phyloP scores from a whole-genome alignment of 2,329 filamentous ascomycete genomes.

The Nothopassalora personata region DNA sequence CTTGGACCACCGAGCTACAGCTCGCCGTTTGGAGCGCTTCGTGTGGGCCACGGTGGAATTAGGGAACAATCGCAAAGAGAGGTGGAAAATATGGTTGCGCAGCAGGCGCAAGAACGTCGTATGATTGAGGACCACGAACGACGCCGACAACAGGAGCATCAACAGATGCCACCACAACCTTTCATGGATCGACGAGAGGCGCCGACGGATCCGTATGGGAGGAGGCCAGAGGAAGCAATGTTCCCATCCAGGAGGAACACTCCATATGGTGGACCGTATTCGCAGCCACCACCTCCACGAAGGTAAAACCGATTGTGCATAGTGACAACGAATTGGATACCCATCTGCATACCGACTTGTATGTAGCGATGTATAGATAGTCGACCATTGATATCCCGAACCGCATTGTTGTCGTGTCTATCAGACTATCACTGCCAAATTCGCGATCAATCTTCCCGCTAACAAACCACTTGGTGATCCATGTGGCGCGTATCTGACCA shows the following conservation, averaged over 20 bases:
- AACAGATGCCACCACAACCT: conserved; percentile 6
- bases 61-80: conserved; percentile 24
- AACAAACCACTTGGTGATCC: too few species aligned
- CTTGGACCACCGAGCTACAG: conserved; percentile 3
- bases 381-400: background rate
- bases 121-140: conserved; percentile 16
- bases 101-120: conserved; percentile 13
- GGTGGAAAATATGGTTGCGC: conserved; percentile 7
- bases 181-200: conserved; percentile 9
- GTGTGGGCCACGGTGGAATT: conserved; percentile 6
- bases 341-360: background rate
- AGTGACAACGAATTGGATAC: background rate
- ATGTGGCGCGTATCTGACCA: too few species aligned
- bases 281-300: conserved; percentile 2
- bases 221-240: conserved; percentile 2
- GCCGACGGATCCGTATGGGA: conserved; percentile 8
- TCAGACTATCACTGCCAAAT: background rate
- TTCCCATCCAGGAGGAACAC: conserved; percentile 1
- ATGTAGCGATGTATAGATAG: background rate
- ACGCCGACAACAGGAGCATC: conserved; percentile 10
- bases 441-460: too few species aligned
- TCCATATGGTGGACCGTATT: conserved; percentile 4
- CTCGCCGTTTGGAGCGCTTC: background rate
- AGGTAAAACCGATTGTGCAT: background rate
- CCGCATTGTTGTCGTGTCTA: background rate